Percentiles rank a stretch among this genome's conserved stretches.
Evolutionary conservation across 2,329 filamentous ascomycete genomes (phyloP).

Genomic region (Colletotrichum sp.): DNA sequence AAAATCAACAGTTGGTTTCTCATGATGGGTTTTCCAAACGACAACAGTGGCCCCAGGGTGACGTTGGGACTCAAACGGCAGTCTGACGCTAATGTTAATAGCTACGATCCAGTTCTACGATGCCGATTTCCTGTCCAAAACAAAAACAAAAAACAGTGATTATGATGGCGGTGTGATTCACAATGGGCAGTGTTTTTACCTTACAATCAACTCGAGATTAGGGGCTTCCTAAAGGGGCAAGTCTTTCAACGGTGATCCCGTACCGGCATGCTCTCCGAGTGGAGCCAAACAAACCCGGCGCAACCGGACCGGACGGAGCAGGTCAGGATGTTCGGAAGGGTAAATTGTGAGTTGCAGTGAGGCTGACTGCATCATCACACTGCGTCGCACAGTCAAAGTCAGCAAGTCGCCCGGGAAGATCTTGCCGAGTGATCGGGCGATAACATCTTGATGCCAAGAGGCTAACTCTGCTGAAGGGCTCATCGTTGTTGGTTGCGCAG

Average conservation of each 20-base stretch:
- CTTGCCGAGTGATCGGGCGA: background rate
- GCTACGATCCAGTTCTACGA: background rate
- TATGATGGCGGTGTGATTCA: background rate
- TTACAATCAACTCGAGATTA: background rate
- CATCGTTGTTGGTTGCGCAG: background rate
- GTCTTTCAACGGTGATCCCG: background rate
- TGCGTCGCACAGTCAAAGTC: background rate
- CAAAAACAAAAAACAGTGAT: background rate
- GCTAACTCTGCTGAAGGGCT: background rate
- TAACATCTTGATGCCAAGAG: background rate
- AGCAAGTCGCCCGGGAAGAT: background rate
- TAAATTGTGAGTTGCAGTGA: background rate
- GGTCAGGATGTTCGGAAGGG: background rate
- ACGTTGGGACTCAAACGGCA: background rate
- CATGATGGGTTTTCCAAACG: background rate
- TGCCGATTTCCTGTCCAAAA: accelerated
- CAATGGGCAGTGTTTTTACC: background rate
- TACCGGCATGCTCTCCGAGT: background rate
- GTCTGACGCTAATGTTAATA: accelerated
- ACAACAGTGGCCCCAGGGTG: accelerated
- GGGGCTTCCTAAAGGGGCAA: background rate
- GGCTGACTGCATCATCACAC: background rate
- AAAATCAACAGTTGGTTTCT: background rate
- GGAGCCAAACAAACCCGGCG: background rate
- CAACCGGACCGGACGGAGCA: background rate